Percentiles rank a stretch among this genome's conserved stretches.
Evolutionary conservation across 805 yeast genomes (phyloP).

Genomic region (Wickerhamiella allomyrinae): DNA sequence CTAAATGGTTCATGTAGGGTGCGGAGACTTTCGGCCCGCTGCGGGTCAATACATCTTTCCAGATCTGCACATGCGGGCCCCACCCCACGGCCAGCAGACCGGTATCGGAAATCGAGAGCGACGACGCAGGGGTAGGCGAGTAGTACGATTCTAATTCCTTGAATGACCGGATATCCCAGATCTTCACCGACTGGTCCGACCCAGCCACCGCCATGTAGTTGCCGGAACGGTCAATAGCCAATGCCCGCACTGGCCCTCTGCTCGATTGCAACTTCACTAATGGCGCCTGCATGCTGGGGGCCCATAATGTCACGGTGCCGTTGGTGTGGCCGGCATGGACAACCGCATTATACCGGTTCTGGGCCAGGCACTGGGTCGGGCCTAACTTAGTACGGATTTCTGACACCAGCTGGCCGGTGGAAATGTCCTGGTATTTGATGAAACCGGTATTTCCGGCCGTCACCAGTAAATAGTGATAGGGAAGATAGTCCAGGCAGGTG

Average conservation of each 20-base stretch:
- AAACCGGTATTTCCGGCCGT: conserved; percentile 84
- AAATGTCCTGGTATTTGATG: conserved; percentile 85
- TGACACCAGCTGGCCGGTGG: conserved; percentile 76
- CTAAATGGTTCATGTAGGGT: conserved; percentile 84
- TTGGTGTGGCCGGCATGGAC: conserved; percentile 86
- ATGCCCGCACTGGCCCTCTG: conserved; percentile 74
- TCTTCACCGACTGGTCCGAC: conserved; percentile 65
- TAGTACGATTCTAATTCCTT: conserved; percentile 57
- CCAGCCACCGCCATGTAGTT: conserved; percentile 89
- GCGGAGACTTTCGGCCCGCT: conserved; percentile 43
- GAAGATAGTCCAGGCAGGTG: conserved; percentile 70
- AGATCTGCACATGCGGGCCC: conserved; percentile 89
- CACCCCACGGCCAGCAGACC: conserved; percentile 83
- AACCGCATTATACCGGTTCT: conserved; percentile 92
- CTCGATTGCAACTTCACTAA: conserved; percentile 67
- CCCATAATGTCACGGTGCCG: conserved; percentile 88
- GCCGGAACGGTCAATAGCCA: conserved; percentile 85
- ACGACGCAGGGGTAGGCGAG: conserved; percentile 75
- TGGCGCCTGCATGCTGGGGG: conserved; percentile 78
- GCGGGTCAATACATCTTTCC: conserved; percentile 68
- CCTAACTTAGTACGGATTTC: conserved; percentile 82
- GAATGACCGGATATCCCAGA: conserved; percentile 87
- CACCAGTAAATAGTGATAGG: conserved; percentile 78
- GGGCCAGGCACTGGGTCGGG: conserved; percentile 75
- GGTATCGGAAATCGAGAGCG: conserved; percentile 69